Evolutionary conservation across 257 asterid species (phyloP), one percentile per base, ranked within the genome.

Genomic region (Ballota nigra): DNA sequence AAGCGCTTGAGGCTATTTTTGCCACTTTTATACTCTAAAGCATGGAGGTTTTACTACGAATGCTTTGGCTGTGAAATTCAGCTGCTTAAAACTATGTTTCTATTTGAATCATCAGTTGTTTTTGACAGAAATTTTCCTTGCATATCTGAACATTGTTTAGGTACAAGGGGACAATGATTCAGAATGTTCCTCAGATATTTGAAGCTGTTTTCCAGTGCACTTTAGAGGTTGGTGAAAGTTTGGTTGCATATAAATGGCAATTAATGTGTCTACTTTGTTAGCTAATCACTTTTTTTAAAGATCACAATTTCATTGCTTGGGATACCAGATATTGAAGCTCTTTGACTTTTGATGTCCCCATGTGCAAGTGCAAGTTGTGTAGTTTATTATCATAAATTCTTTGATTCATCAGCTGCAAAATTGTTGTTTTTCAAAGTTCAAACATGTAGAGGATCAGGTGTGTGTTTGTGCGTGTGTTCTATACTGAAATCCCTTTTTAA

Each of bases 171-270:
- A 79, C 94, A 41, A 90, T 89, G 98, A 86, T 88, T 49, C 94
- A 92, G 69, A 93, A 92, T 79, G 95, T 92, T 72, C 96, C 91
- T 65, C 86, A 90, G 78, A 89, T 92, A 77, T 92, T 92, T 73
- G 96, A 89, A 78, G 96, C 98, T 77, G 96, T 85, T 78, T 92
- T 92, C 79, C 95, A 88, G 77, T 89, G 98, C 82, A 92, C 98
- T 41, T 80, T 92, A 57, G 98, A 89, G 98, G 98, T 92, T 76
- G 62, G 84, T 78, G 66, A 58, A 69, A 51, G 41, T 45, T 70
- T 66, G 45, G 28, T 41, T 22, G 16, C 78, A 9, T 63, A 51
- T 34, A 34, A 60, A 47, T 40, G 29, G 26, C 53, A 47, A 31
- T 22, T 8, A 23, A 10, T 8, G 55, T 71, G 15, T 19, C 1